Evolutionary conservation across 768 basidiomycete genomes (phyloP).

Genomic region (Roridomyces roridus): DNA sequence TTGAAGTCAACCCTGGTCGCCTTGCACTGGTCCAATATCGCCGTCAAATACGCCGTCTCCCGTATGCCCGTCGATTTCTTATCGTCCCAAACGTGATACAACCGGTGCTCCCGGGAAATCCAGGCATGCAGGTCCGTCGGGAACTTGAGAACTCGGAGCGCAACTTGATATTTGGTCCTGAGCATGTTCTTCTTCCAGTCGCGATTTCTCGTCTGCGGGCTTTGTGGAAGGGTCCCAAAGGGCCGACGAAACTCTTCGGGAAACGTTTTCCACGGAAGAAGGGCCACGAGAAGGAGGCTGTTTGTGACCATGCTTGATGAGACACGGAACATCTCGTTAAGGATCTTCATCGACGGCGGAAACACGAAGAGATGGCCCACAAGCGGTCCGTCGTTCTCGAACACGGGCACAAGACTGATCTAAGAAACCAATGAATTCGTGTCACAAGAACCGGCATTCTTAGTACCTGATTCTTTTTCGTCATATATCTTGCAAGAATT

Average conservation of each 20-base stretch:
- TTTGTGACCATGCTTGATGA: constrained; percentile 40
- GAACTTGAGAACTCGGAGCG: constrained; percentile 52
- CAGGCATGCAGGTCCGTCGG: constrained; percentile 55
- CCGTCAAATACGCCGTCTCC: constrained; percentile 51
- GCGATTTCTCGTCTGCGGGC: constrained; percentile 8
- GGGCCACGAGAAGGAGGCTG: constrained; percentile 44
- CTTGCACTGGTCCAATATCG: constrained; percentile 50
- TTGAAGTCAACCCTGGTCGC: constrained; percentile 45
- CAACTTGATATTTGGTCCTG: constrained; percentile 41
- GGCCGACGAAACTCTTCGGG: constrained; percentile 34
- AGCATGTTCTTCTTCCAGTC: constrained; percentile 27
- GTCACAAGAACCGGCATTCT: too few species aligned
- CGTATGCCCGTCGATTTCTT: constrained; percentile 33
- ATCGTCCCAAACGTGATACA: constrained; percentile 56
- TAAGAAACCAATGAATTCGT: constrained; percentile 29
- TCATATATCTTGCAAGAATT: constrained; percentile 53
- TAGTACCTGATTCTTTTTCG: constrained; percentile 55
- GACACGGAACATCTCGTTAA: constrained; percentile 48
- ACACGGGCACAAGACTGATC: constrained; percentile 56
- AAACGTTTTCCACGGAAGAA: constrained; percentile 55
- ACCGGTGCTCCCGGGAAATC: constrained; percentile 41
- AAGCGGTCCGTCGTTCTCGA: constrained; percentile 51
- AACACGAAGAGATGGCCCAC: constrained; percentile 66
- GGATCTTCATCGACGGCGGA: constrained; percentile 39
- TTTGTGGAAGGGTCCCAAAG: not conserved